Evolutionary conservation across 2,329 filamentous ascomycete species (phyloP).

Genomic region (Aulographum hederae): DNA sequence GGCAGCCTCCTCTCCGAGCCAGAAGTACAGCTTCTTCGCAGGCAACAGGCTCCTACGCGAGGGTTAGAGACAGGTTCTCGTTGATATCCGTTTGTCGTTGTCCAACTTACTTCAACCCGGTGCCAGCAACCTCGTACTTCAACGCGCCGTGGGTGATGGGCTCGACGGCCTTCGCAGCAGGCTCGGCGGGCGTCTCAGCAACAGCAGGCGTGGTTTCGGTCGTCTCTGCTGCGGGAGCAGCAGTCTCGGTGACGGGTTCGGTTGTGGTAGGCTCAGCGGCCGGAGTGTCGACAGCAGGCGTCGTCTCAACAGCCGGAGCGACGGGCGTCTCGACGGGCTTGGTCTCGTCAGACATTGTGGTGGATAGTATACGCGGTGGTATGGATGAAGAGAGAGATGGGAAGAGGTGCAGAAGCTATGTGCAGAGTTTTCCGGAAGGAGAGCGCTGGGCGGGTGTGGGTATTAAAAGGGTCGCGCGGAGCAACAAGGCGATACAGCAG

Average conservation of each 20-base stretch:
- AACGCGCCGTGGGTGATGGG: constrained; percentile 70
- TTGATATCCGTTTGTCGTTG: neutral
- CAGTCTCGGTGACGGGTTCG: constrained; percentile 16
- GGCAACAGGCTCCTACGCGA: constrained; percentile 62
- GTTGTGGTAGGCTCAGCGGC: constrained; percentile 17
- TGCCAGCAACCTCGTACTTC: constrained; percentile 75
- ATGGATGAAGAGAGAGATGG: no score
- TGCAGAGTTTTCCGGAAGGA: no score
- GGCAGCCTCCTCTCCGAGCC: constrained; percentile 40
- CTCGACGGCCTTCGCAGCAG: constrained; percentile 24
- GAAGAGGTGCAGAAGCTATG: no score
- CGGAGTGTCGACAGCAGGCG: constrained; percentile 10
- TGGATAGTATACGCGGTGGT: constrained; percentile 1
- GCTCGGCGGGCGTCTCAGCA: constrained; percentile 17
- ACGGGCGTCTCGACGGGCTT: constrained; percentile 4
- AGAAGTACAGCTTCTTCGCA: constrained; percentile 71
- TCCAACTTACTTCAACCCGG: constrained; percentile 15
- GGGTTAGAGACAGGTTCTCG: constrained; percentile 4
- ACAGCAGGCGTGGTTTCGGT: constrained; percentile 9
- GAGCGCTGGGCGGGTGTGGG: no score
- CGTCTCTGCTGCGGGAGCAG: constrained; percentile 13
- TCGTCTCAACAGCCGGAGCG: constrained; percentile 2
- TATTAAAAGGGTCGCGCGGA: no score
- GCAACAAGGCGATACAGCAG: no score
- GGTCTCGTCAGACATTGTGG: constrained; percentile 1